Conservation (phyloP, 805 yeast species). For the Yarrowia alimentaria region DNA sequence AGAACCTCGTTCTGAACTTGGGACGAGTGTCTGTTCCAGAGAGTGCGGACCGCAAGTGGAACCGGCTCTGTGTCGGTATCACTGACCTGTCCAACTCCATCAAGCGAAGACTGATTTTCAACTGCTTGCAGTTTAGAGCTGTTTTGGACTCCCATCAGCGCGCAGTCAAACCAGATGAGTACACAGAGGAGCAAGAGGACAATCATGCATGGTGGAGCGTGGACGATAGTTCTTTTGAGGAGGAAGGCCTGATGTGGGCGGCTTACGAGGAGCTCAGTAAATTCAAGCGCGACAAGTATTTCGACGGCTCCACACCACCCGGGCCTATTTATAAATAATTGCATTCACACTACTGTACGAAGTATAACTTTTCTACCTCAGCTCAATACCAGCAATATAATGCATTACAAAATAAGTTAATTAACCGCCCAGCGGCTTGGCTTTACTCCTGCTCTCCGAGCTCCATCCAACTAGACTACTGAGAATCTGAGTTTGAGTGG, state of each 20-base stretch:
- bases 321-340: background rate
- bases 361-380: too few species aligned
- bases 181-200: conserved; percentile 9
- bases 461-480: too few species aligned
- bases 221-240: conserved; percentile 8
- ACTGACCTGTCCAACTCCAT: conserved; percentile 18
- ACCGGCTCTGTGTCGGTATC: conserved; percentile 20
- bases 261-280: conserved; percentile 6
- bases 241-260: conserved; percentile 25
- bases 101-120: conserved; percentile 20
- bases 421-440: too few species aligned
- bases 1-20: conserved; percentile 14
- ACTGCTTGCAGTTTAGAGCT: conserved; percentile 16
- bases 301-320: background rate
- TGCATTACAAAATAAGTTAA: too few species aligned
- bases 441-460: too few species aligned
- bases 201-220: conserved; percentile 25
- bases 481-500: background rate
- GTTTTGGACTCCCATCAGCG: conserved; percentile 15
- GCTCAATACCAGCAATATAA: too few species aligned
- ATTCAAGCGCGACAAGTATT: background rate
- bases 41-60: conserved; percentile 8
- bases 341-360: background rate
- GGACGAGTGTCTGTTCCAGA: conserved; percentile 22
- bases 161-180: conserved; percentile 14